phyloP scores from a whole-genome alignment of 1,139 yeast genomes.

The Geotrichum citri-aurantii region DNA sequence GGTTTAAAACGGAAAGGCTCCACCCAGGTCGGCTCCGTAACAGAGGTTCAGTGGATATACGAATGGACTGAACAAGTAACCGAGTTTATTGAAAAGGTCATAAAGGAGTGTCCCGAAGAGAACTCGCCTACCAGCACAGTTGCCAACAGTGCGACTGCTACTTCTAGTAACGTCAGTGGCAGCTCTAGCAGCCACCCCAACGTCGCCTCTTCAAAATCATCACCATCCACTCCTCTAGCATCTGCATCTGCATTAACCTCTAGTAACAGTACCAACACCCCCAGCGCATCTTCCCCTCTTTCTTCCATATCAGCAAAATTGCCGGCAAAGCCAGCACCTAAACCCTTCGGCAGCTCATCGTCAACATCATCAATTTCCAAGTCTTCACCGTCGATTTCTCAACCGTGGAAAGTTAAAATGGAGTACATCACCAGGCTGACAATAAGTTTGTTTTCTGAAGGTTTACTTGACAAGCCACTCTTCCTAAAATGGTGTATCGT shows the following conservation, averaged over 20 bases:
- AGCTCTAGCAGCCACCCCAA: not conserved
- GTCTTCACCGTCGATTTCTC: conserved; percentile 11
- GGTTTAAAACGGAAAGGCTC: conserved; percentile 53
- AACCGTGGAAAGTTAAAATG: conserved; percentile 48
- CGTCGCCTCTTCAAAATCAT: conserved; percentile 1
- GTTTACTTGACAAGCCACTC: conserved; percentile 54
- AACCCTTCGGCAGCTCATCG: conserved; percentile 22
- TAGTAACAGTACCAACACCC: not conserved
- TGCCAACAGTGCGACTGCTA: conserved; percentile 2
- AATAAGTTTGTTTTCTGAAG: conserved; percentile 62
- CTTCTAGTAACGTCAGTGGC: conserved; percentile 1
- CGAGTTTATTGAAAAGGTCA: conserved; percentile 51
- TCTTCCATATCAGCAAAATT: conserved; percentile 4
- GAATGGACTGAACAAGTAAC: conserved; percentile 86
- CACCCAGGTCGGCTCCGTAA: conserved; percentile 25
- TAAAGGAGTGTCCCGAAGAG: conserved; percentile 21
- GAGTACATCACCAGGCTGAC: conserved; percentile 55
- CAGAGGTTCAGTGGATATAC: conserved; percentile 61
- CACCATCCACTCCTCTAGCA: conserved; percentile 8
- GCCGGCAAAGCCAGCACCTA: conserved; percentile 23
- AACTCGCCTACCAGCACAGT: not conserved
- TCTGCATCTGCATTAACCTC: conserved; percentile 21
- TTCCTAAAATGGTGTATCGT: conserved; percentile 61
- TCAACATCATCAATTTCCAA: conserved; percentile 18
- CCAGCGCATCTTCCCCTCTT: conserved; percentile 11